These are phyloP conservation scores for Lophiostoma macrostomum DNA, from an alignment of 495 filamentous ascomycete species.

Conservation along the genomic window DNA sequence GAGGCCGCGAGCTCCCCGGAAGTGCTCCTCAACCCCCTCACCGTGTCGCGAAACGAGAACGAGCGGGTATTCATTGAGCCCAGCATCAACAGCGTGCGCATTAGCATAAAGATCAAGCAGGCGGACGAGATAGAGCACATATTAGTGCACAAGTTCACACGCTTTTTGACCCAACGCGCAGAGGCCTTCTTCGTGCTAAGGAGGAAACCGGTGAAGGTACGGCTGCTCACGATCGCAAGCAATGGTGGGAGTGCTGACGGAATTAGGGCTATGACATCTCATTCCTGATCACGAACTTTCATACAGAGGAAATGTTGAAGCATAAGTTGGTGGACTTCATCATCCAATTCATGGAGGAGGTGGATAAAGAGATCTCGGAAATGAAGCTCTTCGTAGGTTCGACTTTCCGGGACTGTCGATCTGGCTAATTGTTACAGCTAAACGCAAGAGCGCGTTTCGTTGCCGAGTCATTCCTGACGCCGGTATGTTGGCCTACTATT, in stretches of 20 bases:
- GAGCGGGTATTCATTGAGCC: conserved; percentile 93
- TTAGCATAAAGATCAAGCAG: conserved; percentile 98
- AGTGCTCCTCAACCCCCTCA: conserved; percentile 87
- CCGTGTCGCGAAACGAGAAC: conserved; percentile 88
- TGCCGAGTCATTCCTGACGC: conserved; percentile 94
- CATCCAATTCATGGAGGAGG: conserved; percentile 98
- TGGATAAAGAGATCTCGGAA: conserved; percentile 98
- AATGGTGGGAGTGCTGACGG: conserved; percentile 5
- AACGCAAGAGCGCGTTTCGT: conserved; percentile 98
- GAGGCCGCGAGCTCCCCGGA: conserved; percentile 90
- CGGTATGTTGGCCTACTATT: conserved; percentile 56
- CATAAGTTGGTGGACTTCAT: conserved; percentile 99
- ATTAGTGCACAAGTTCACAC: conserved; percentile 94
- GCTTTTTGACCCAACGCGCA: conserved; percentile 92
- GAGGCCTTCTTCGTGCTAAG: conserved; percentile 97
- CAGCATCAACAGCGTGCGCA: conserved; percentile 88
- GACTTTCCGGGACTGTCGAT: not conserved
- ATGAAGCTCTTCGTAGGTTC: conserved; percentile 97
- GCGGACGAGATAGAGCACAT: conserved; percentile 99
- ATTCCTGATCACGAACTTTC: conserved; percentile 96
- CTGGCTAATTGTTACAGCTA: conserved; percentile 54
- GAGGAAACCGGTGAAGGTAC: conserved; percentile 90
- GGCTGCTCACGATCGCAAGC: conserved; percentile 11
- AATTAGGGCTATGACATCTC: conserved; percentile 94
- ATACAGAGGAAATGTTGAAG: conserved; percentile 97